Percentiles rank a stretch among this genome's conserved stretches.
phyloP scores from a whole-genome alignment of 208 protist genomes.

The Acanthamoeba polyphaga region DNA sequence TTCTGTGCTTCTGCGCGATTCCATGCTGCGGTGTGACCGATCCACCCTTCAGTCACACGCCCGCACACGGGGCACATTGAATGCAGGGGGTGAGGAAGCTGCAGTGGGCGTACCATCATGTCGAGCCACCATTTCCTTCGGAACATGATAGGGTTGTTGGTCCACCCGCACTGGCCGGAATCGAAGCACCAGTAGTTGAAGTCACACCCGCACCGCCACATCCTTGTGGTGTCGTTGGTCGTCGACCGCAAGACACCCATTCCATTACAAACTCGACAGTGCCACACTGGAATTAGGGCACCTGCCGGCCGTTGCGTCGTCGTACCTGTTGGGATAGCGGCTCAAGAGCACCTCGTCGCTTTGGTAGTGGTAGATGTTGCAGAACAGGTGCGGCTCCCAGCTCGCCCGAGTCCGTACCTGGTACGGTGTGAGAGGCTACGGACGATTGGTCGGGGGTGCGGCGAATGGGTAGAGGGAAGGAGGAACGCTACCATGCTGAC shows the following conservation, averaged over 20 bases:
- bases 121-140: neutral
- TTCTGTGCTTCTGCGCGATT: constrained; percentile 32
- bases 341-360: neutral
- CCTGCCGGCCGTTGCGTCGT: neutral
- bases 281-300: too few relatives aligned
- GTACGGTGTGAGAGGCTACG: neutral
- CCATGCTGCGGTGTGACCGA: neutral
- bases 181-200: constrained; percentile 55
- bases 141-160: constrained; percentile 68
- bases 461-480: neutral
- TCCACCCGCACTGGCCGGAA: constrained; percentile 26
- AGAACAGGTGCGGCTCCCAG: constrained; percentile 47
- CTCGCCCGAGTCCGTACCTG: neutral
- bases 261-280: too few relatives aligned
- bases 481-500: neutral
- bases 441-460: too few relatives aligned
- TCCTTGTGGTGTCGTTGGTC: neutral
- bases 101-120: constrained; percentile 27
- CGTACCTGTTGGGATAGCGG: constrained; percentile 29
- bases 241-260: too few relatives aligned
- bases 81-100: too few relatives aligned
- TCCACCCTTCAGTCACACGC: too few relatives aligned
- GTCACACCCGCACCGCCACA: constrained; percentile 45
- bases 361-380: constrained; percentile 50
- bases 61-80: too few relatives aligned